Percentiles rank a stretch among this genome's conserved stretches.
Evolutionary conservation across 2,329 filamentous ascomycete genomes (phyloP).

Genomic region (Trichoderma breve): DNA sequence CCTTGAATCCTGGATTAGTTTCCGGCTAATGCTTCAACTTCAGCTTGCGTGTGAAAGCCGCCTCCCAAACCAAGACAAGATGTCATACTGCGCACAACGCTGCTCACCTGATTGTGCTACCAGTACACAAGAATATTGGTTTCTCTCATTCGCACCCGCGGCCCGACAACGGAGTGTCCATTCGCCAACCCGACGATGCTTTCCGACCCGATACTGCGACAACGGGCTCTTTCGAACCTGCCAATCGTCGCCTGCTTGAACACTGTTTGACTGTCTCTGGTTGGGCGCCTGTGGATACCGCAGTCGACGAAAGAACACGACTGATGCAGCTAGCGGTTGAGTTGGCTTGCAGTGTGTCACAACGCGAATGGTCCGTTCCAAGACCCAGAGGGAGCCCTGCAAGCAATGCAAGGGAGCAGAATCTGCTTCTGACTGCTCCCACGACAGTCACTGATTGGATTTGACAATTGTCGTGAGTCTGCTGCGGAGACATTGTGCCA

Average conservation of each 20-base stretch:
- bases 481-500: not conserved
- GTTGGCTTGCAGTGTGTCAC: slow-evolving; percentile 19
- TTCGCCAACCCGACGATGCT: not conserved
- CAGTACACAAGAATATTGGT: not conserved
- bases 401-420: not conserved
- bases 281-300: slow-evolving; percentile 14
- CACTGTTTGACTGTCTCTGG: not conserved
- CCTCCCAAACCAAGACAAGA: not conserved
- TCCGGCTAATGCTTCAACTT: not conserved
- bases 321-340: slow-evolving; percentile 19
- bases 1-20: not conserved
- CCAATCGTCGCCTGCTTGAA: not conserved
- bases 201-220: slow-evolving; percentile 1
- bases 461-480: not conserved
- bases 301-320: slow-evolving; percentile 11
- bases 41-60: not conserved
- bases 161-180: not conserved
- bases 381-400: slow-evolving; percentile 2
- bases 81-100: not conserved
- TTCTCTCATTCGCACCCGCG: not conserved
- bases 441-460: not conserved
- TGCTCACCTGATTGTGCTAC: slow-evolving; percentile 7
- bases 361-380: slow-evolving; percentile 15
- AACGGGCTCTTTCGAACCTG: not conserved
- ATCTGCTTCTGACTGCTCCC: not conserved